phyloP scores from a whole-genome alignment of 2,329 filamentous ascomycete species.

The Fusarium robinianum region DNA sequence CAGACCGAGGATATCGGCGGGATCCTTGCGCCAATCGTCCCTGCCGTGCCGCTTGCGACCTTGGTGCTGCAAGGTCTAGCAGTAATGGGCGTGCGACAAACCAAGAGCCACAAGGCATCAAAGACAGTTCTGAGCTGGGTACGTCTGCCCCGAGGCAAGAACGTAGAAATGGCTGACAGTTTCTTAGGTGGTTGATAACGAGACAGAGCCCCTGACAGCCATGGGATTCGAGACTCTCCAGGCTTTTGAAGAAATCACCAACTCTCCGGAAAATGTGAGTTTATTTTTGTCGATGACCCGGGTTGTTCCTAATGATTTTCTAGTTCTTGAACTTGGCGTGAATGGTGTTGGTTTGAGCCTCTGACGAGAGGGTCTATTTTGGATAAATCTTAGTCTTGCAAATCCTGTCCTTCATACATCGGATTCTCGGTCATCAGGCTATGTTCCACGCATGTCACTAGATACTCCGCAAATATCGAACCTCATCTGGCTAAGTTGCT shows the following conservation, averaged over 20 bases:
- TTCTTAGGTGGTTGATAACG: slow-evolving; percentile 67
- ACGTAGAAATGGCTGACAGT: slow-evolving; percentile 18
- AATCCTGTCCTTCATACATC: too few species aligned
- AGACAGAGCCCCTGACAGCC: slow-evolving; percentile 71
- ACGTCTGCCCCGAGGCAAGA: slow-evolving; percentile 40
- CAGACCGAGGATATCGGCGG: slow-evolving; percentile 67
- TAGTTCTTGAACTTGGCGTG: slow-evolving; percentile 23
- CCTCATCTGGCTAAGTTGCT: too few species aligned
- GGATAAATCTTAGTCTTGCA: too few species aligned
- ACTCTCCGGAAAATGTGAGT: slow-evolving; percentile 58
- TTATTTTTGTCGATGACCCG: neutral
- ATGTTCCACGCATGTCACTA: too few species aligned
- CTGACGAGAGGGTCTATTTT: too few species aligned
- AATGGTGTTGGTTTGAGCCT: too few species aligned
- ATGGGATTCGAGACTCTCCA: slow-evolving; percentile 83
- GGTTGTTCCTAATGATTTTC: slow-evolving; percentile 1
- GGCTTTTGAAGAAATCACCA: slow-evolving; percentile 80
- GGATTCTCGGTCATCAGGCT: too few species aligned
- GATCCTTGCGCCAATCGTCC: slow-evolving; percentile 79
- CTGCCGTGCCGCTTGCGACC: slow-evolving; percentile 68
- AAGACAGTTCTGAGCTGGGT: slow-evolving; percentile 82
- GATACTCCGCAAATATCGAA: too few species aligned
- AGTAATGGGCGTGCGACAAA: slow-evolving; percentile 79
- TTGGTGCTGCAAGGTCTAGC: slow-evolving; percentile 77
- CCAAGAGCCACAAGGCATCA: slow-evolving; percentile 75